Percentiles rank a stretch among this genome's conserved stretches.
Evolutionary conservation across 2,329 filamentous ascomycete genomes (phyloP).

Genomic region (Leptographium procerum): DNA sequence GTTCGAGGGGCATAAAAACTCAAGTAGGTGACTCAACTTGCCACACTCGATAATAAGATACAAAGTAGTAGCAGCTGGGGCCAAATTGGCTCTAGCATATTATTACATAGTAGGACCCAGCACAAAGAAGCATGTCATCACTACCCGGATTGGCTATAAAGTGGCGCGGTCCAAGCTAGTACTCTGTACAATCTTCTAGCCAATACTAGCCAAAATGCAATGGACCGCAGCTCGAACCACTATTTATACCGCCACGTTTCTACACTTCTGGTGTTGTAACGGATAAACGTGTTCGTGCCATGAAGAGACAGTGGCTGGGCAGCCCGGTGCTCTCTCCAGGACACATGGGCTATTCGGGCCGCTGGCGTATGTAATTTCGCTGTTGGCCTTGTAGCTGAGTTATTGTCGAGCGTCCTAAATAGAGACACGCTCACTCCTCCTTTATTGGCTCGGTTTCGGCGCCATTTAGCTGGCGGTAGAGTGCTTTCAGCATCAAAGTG

Average conservation of each 20-base stretch:
- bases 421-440: neutral
- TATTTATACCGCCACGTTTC: too few species aligned
- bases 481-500: constrained; percentile 55
- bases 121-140: neutral
- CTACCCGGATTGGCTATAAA: neutral
- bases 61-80: neutral
- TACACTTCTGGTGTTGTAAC: neutral
- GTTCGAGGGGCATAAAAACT: neutral
- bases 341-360: too few species aligned
- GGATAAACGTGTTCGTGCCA: neutral
- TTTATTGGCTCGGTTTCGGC: constrained; percentile 16
- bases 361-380: too few species aligned
- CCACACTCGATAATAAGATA: neutral
- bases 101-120: neutral
- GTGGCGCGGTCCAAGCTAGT: neutral
- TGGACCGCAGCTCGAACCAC: neutral
- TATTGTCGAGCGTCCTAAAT: too few species aligned
- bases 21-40: neutral
- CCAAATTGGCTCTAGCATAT: neutral
- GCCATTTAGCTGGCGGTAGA: constrained; percentile 59
- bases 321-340: too few species aligned
- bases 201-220: too few species aligned
- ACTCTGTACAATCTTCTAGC: neutral
- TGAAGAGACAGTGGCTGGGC: too few species aligned
- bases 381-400: too few species aligned